Evolutionary conservation across 2,329 filamentous ascomycete species (phyloP).

Genomic region (Colletotrichum viniferum): DNA sequence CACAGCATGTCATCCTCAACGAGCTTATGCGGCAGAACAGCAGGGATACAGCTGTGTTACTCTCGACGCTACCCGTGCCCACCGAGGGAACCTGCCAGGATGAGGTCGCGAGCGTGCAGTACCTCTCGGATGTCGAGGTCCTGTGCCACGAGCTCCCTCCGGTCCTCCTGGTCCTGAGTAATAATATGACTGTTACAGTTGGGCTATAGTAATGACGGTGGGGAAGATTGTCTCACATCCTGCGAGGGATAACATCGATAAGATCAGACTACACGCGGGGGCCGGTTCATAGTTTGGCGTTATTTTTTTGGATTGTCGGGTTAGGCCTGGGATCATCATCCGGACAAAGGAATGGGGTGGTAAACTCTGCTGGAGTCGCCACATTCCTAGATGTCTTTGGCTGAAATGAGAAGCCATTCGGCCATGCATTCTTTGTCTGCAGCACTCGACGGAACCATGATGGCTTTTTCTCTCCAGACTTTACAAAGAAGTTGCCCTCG

Average conservation of each 20-base stretch:
- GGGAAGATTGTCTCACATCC: constrained; percentile 2
- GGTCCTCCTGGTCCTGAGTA: constrained; percentile 79
- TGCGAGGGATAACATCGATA: constrained; percentile 14
- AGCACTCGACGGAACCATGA: constrained; percentile 1
- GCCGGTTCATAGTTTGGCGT: constrained; percentile 15
- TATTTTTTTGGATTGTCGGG: neutral
- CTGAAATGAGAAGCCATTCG: constrained; percentile 18
- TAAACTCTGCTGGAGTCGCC: constrained; percentile 13
- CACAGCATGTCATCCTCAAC: constrained; percentile 86
- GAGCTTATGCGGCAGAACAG: constrained; percentile 78
- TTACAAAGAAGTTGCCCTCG: constrained; percentile 20
- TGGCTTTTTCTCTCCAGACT: constrained; percentile 10
- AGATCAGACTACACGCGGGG: constrained; percentile 14
- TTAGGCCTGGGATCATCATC: constrained; percentile 10
- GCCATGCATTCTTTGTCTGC: constrained; percentile 19
- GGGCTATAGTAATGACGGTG: constrained; percentile 48
- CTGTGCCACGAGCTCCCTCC: constrained; percentile 79
- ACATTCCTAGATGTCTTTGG: constrained; percentile 21
- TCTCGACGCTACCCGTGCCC: constrained; percentile 84
- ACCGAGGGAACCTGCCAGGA: constrained; percentile 76
- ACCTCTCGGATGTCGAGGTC: constrained; percentile 79
- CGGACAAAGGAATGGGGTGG: constrained; percentile 20
- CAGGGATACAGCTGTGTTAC: constrained; percentile 74
- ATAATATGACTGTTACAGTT: constrained; percentile 88
- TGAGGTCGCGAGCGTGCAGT: constrained; percentile 72